Evolutionary conservation across 495 filamentous ascomycete species (phyloP), one percentile per base, ranked within the genome.

Genomic region (Tuber microsphaerosporum): DNA sequence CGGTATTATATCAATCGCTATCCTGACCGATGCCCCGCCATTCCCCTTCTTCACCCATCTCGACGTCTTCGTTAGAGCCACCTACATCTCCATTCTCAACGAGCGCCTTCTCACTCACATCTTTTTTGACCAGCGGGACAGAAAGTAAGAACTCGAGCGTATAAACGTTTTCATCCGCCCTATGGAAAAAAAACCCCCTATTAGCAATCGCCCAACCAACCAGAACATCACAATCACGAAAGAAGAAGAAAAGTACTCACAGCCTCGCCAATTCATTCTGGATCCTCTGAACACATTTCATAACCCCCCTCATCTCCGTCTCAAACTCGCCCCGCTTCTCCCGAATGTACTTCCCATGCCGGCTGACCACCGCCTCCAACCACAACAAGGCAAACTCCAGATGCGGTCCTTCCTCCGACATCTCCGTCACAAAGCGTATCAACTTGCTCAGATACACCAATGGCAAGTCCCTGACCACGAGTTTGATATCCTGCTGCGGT

Each of bases 361-460:
- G 88, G 77, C 90, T 90, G 75, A 97, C 86, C 43, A 97, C 83
- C n/a, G 91, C 88, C 83, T 94, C 91, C 77, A 97, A 90, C 95
- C 95, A 99, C 20, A 93, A 83, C 74, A 99, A 85, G 82, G 94
- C 94, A 84, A 97, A 95, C 84, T 99, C 95, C 31, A 99, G 86
- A 85, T 97, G 94, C 2, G 94, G 94, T 1, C 89, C 93, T 77
- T 95, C 91, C 78, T 97, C 94, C n/a, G 91, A 91, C 76, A 93
- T 91, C 69, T 90, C 86, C 6, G 92, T 92, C n/a, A 97, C 90
- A 75, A 94, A 95, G 68, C 93, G 89, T 68, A 99, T 84, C 22
- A 97, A 84, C 45, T 91, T 88, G 69, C 90, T 88, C 7, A 99
- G 87, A 83, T 99, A 99, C n/a, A 97, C 92, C 0, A 87, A 87